Evolutionary conservation across 441 rosid genomes (phyloP).

Genomic region (Croton setiger): DNA sequence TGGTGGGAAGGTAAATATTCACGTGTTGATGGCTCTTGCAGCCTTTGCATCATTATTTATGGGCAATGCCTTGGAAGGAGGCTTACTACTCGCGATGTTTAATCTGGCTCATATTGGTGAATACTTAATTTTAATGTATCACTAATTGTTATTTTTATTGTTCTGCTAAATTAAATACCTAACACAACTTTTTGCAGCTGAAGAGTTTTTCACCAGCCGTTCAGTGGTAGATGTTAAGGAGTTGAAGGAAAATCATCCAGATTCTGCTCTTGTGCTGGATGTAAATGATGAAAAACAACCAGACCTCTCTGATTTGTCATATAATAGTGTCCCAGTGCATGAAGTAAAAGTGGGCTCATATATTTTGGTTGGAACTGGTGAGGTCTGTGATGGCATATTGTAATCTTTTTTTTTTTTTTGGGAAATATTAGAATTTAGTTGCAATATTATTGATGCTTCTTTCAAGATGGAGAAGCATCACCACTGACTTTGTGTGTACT

Average conservation of each 20-base stretch:
- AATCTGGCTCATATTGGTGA: constrained; percentile 94
- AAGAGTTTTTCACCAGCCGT: constrained; percentile 90
- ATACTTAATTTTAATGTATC: constrained; percentile 12
- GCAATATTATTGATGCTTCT: not conserved
- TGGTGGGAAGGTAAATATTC: constrained; percentile 91
- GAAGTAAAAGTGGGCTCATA: constrained; percentile 80
- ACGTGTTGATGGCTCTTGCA: constrained; percentile 92
- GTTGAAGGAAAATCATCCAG: constrained; percentile 89
- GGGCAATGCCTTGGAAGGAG: constrained; percentile 93
- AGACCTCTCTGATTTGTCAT: constrained; percentile 63
- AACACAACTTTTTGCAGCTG: constrained; percentile 57
- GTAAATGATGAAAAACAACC: constrained; percentile 60
- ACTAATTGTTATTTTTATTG: constrained; percentile 3
- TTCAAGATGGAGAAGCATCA: not conserved
- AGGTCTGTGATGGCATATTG: constrained; percentile 56
- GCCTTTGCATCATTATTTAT: constrained; percentile 88
- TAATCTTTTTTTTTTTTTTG: not conserved
- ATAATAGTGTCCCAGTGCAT: constrained; percentile 79
- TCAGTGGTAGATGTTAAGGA: constrained; percentile 94
- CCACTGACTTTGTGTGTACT: not conserved
- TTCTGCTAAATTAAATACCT: not conserved
- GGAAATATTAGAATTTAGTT: not conserved
- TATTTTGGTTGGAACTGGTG: constrained; percentile 94
- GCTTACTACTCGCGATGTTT: constrained; percentile 94
- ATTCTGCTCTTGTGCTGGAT: constrained; percentile 69